phyloP scores from a whole-genome alignment of 1,284 basidiomycete species.

The Phellopilus nigrolimitatus region DNA sequence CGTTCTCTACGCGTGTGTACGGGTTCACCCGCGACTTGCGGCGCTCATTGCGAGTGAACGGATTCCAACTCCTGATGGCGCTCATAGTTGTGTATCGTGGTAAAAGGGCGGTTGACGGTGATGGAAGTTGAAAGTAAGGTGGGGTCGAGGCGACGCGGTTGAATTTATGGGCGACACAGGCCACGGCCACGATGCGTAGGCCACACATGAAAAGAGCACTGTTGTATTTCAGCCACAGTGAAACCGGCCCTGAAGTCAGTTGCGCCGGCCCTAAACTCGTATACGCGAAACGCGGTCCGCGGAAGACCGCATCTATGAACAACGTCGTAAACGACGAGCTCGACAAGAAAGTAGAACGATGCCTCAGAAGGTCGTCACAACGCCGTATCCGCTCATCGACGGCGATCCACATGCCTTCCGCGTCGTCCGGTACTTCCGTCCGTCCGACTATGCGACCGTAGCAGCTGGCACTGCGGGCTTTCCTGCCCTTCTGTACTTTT shows the following conservation, averaged over 20 bases:
- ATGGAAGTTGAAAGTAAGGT: constrained; percentile 19
- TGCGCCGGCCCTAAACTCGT: constrained; percentile 4
- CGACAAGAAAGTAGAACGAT: constrained; percentile 36
- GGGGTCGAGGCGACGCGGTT: not conserved
- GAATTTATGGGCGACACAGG: constrained; percentile 7
- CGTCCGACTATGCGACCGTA: constrained; percentile 86
- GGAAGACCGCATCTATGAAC: no score
- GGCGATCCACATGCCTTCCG: constrained; percentile 87
- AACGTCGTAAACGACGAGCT: constrained; percentile 1
- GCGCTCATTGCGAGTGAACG: constrained; percentile 36
- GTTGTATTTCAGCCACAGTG: not conserved
- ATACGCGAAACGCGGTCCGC: no score
- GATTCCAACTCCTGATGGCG: constrained; percentile 41
- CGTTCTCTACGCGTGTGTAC: constrained; percentile 9
- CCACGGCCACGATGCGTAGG: constrained; percentile 11
- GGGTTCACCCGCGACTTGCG: constrained; percentile 34
- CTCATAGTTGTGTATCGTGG: constrained; percentile 36
- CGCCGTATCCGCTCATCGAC: constrained; percentile 84
- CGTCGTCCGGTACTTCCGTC: constrained; percentile 87
- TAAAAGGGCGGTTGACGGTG: constrained; percentile 12
- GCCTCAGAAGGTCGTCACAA: constrained; percentile 67
- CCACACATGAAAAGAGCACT: not conserved
- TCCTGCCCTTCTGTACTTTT: constrained; percentile 69
- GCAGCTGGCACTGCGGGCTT: constrained; percentile 77
- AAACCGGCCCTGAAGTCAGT: no score